Base-by-base conservation (phyloP, 805 yeast genomes). In the Saccharomycopsis fibuligera region DNA sequence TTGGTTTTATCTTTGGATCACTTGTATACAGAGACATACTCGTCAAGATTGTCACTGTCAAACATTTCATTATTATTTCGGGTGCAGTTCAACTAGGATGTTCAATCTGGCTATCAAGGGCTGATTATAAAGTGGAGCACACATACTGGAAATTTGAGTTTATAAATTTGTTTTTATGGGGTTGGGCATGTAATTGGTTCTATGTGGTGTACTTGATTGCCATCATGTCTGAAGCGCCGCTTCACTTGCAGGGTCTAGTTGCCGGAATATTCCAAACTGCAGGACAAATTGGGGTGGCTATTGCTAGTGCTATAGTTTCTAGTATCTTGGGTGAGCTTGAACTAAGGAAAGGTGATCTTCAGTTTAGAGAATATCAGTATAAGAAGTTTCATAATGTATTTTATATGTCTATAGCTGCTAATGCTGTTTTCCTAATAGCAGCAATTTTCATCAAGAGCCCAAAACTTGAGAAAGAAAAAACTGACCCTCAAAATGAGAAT, bases 221-320 rank as follows among this genome's bases (percentile, higher is more conserved):
- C 3, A 56, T 68, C 8, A 56, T 61, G 48, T 41, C 60, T 35
- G 44, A 60, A 21, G 62, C 73, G 5, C 74, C 75, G 0, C 40
- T 56, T 4, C 65, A 66, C 43, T 50, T 67, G 14, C 73, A 69
- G 45, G 74, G 71, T 21, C 62, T 66, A 25, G 69, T 69, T 2
- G 53, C 67, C 3, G 74, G 71, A 1, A 54, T 68, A 8, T 58
- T 62, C 31, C 66, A 61, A 47, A 67, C 73, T 0, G 49, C 58
- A 10, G 65, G 64, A 0, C 73, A 69, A 54, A 47, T 68, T 27
- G 68, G 67, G 1, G 48, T 59, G 17, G 57, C 66, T 38, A 36
- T 66, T 9, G 63, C 63, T 1, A 54, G 58, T 37, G 62, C 69
- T 5, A 47, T 63, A 12, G 31, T 56, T 1, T 48, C 65, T 1